phyloP scores from a whole-genome alignment of 2,329 filamentous ascomycete genomes.

The Fusarium equiseti region DNA sequence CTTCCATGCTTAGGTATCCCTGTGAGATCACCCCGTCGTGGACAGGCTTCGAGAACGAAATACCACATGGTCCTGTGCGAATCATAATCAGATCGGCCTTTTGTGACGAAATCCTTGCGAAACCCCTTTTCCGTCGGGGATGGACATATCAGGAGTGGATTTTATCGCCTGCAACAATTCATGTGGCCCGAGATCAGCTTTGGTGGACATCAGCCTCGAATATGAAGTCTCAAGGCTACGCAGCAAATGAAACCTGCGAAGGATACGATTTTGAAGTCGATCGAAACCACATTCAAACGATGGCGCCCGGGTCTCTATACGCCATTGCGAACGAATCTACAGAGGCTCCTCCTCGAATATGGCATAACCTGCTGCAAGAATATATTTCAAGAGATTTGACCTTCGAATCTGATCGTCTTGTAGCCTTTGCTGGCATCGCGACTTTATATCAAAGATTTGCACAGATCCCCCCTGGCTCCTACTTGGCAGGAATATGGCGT shows the following conservation, averaged over 20 bases:
- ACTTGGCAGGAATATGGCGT: constrained; percentile 33
- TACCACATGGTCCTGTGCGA: constrained; percentile 16
- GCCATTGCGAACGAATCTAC: not conserved
- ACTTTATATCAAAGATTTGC: constrained; percentile 21
- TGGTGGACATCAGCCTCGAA: constrained; percentile 34
- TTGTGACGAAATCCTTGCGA: constrained; percentile 32
- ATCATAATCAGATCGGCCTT: constrained; percentile 28
- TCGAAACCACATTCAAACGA: constrained; percentile 3
- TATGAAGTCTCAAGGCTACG: constrained; percentile 27
- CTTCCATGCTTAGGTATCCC: constrained; percentile 26
- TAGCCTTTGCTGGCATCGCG: constrained; percentile 37
- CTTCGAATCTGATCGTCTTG: constrained; percentile 33
- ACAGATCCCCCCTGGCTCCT: constrained; percentile 15
- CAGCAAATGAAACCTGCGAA: constrained; percentile 35
- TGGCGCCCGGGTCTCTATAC: constrained; percentile 26
- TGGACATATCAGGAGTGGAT: constrained; percentile 42
- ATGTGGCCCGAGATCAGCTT: constrained; percentile 34
- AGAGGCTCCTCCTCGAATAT: not conserved
- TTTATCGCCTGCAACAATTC: constrained; percentile 31
- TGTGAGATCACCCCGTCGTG: constrained; percentile 29
- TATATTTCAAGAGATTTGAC: constrained; percentile 32
- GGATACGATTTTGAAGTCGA: constrained; percentile 25
- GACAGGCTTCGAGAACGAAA: constrained; percentile 23
- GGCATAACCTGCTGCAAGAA: constrained; percentile 29
- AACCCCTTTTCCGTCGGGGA: constrained; percentile 32